Percentiles rank a stretch among this genome's conserved stretches.
Evolutionary conservation across 768 basidiomycete species (phyloP).

Genomic region (Sporobolomyces phaffii): DNA sequence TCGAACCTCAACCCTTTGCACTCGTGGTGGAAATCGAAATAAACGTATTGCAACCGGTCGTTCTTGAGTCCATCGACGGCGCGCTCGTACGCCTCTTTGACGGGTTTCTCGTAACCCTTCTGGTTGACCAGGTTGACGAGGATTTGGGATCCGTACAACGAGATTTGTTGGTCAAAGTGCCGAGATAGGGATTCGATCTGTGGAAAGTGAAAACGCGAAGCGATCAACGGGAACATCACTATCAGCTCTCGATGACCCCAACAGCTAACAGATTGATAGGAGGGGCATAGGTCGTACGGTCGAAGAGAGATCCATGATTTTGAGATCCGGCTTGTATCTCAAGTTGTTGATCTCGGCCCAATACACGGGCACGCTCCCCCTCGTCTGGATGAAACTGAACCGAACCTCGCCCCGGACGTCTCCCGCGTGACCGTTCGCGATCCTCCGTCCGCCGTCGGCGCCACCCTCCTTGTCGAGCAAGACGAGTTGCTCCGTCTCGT

Average conservation of each 20-base stretch:
- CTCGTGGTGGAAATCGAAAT: constrained; percentile 96
- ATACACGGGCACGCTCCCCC: constrained; percentile 88
- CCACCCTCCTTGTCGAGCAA: constrained; percentile 56
- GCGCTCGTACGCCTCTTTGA: constrained; percentile 92
- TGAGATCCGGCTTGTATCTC: constrained; percentile 90
- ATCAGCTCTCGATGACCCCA: no score
- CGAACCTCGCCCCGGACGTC: constrained; percentile 47
- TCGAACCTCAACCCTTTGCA: constrained; percentile 94
- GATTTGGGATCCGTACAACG: constrained; percentile 67
- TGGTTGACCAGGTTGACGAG: constrained; percentile 91
- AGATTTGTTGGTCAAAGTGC: constrained; percentile 69
- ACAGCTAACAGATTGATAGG: constrained; percentile 1
- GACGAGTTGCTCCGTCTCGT: constrained; percentile 93
- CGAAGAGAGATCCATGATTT: constrained; percentile 85
- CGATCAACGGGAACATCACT: no score
- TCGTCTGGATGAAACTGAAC: constrained; percentile 82
- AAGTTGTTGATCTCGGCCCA: constrained; percentile 96
- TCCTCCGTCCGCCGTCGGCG: constrained; percentile 27
- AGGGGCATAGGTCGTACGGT: constrained; percentile 56
- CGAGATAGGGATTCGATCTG: constrained; percentile 65
- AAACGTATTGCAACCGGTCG: constrained; percentile 72
- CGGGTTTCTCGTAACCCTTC: constrained; percentile 81
- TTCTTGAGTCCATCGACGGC: constrained; percentile 61
- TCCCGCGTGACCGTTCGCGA: no score
- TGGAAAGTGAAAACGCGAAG: no score